Evolutionary conservation across 2,329 filamentous ascomycete genomes (phyloP).

Genomic region (Aureobasidium leucospermi): DNA sequence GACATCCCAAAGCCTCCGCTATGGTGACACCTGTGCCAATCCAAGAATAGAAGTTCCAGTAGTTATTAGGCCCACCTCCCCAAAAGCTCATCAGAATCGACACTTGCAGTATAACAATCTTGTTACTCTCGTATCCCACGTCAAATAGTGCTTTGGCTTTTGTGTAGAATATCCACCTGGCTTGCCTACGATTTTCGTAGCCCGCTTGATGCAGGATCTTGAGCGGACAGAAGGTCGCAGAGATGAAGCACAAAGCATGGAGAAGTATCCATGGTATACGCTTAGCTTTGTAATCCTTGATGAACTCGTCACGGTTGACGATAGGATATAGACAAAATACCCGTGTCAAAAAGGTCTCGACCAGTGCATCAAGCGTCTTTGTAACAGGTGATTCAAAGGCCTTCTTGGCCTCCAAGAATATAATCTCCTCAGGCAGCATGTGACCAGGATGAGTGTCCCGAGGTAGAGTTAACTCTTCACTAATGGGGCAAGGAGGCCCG

Average conservation of each 20-base stretch:
- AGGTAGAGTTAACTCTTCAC: neutral
- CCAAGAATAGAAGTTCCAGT: constrained; percentile 21
- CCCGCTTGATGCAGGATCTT: constrained; percentile 13
- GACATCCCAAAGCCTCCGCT: constrained; percentile 20
- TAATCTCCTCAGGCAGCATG: constrained; percentile 12
- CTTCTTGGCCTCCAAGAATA: constrained; percentile 16
- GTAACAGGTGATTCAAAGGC: constrained; percentile 14
- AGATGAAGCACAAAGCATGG: constrained; percentile 18
- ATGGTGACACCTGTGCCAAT: constrained; percentile 20
- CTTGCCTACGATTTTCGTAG: constrained; percentile 14
- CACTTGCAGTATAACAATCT: constrained; percentile 19
- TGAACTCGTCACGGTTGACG: constrained; percentile 14
- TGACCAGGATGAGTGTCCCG: constrained; percentile 13
- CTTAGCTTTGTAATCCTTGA: constrained; percentile 6
- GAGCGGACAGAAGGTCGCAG: constrained; percentile 16
- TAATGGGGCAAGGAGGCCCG: neutral
- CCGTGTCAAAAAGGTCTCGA: constrained; percentile 13
- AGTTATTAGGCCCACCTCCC: constrained; percentile 18
- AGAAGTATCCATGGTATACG: constrained; percentile 18
- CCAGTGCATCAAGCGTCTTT: constrained; percentile 9
- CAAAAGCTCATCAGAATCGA: constrained; percentile 19
- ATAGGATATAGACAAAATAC: constrained; percentile 17
- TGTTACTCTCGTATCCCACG: constrained; percentile 19
- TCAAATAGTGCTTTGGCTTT: constrained; percentile 20
- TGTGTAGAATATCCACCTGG: constrained; percentile 13